phyloP scores from a whole-genome alignment of 257 asterid species.

The Fraxinus pennsylvanica region DNA sequence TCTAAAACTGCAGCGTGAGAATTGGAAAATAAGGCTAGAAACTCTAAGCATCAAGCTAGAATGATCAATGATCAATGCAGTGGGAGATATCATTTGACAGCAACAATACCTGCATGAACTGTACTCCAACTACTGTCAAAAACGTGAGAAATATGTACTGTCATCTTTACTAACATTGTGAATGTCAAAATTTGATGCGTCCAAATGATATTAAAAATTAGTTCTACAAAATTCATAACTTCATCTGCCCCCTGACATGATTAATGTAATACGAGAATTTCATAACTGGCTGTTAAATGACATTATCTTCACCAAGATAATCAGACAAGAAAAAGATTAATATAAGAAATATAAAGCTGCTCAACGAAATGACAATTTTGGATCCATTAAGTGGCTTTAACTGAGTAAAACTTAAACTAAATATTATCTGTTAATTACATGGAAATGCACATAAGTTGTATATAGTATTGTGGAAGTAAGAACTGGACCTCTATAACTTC shows the following conservation, averaged over 20 bases:
- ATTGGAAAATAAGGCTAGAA: background rate
- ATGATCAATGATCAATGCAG: background rate
- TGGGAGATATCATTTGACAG: background rate
- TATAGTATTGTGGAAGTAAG: background rate
- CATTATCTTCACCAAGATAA: too few species aligned
- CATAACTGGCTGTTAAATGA: background rate
- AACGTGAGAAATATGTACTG: background rate
- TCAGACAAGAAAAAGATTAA: too few species aligned
- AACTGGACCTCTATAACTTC: slow-evolving; percentile 84
- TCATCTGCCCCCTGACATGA: background rate
- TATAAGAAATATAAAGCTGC: too few species aligned
- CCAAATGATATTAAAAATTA: background rate
- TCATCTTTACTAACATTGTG: background rate
- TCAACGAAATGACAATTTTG: background rate
- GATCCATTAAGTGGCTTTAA: background rate
- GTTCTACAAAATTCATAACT: background rate
- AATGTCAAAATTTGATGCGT: background rate
- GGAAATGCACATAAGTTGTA: background rate
- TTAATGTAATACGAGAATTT: background rate
- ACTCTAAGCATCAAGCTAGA: background rate
- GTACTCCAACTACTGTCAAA: background rate
- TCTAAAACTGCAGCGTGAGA: background rate
- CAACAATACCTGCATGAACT: background rate
- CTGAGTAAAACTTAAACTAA: background rate
- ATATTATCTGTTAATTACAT: background rate